A percentile compares a stretch with the other conserved stretches of the same genome.
Evolutionary conservation across 805 yeast species (phyloP).

Genomic region (Saccharomyces jurei): DNA sequence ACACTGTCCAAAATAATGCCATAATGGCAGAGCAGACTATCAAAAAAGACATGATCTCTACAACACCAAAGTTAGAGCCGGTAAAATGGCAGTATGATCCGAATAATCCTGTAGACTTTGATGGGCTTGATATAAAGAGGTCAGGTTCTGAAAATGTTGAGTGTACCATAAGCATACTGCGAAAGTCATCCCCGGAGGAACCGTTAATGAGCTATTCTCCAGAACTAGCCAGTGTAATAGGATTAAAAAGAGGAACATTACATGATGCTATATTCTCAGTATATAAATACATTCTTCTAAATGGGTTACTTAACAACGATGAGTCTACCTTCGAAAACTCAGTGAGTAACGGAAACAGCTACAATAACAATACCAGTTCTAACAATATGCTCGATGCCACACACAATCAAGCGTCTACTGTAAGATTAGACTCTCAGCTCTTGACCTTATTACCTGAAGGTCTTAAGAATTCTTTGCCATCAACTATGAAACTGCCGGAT

Average conservation of each 20-base stretch:
- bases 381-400: slow-evolving; percentile 8
- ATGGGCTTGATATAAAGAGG: slow-evolving; percentile 83
- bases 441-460: slow-evolving; percentile 33
- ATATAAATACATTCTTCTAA: slow-evolving; percentile 72
- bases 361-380: slow-evolving; percentile 4
- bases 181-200: neutral
- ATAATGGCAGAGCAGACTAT: neutral
- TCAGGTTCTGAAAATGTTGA: slow-evolving; percentile 59
- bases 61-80: slow-evolving; percentile 13
- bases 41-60: neutral
- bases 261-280: slow-evolving; percentile 73
- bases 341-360: slow-evolving; percentile 4
- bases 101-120: slow-evolving; percentile 51
- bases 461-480: slow-evolving; percentile 3
- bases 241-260: slow-evolving; percentile 71
- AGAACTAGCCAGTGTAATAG: slow-evolving; percentile 61
- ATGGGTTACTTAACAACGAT: slow-evolving; percentile 40
- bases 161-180: slow-evolving; percentile 59
- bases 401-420: slow-evolving; percentile 44
- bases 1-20: slow-evolving; percentile 1
- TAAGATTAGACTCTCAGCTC: slow-evolving; percentile 43
- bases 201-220: slow-evolving; percentile 39
- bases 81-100: slow-evolving; percentile 88
- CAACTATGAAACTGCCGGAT: slow-evolving; percentile 43
- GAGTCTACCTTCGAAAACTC: slow-evolving; percentile 6